Conservation (phyloP, 441 rosid genomes). For the Populus tomentosa region DNA sequence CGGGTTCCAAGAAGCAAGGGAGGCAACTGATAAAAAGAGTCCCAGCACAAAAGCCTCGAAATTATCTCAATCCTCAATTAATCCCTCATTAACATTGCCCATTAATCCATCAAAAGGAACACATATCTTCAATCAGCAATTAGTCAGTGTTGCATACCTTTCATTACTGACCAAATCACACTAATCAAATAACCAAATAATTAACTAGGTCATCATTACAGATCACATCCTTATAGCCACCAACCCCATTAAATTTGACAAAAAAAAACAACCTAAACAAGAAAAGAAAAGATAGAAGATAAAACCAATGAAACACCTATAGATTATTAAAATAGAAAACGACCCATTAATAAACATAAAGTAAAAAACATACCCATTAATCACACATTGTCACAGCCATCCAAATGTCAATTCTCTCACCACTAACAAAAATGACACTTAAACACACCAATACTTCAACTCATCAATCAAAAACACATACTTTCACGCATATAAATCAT, state of each 20-base stretch:
- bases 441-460: not conserved
- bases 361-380: not conserved
- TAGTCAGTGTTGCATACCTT: not conserved
- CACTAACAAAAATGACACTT: not conserved
- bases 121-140: not conserved
- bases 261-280: not conserved
- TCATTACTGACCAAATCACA: not conserved
- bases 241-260: not conserved
- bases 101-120: not conserved
- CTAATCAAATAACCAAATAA: not conserved
- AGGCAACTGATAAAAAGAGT: not conserved
- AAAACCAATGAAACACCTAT: not conserved
- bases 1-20: not conserved
- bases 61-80: not conserved
- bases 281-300: not conserved
- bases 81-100: not conserved
- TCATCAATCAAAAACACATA: not conserved
- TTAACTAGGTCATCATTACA: not conserved
- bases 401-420: not conserved
- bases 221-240: not conserved
- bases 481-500: not conserved
- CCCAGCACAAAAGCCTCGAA: not conserved
- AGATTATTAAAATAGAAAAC: not conserved
- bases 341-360: not conserved
- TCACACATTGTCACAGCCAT: not conserved